Conservation (phyloP, 306 rosid species). For the Dryas alaskensis region DNA sequence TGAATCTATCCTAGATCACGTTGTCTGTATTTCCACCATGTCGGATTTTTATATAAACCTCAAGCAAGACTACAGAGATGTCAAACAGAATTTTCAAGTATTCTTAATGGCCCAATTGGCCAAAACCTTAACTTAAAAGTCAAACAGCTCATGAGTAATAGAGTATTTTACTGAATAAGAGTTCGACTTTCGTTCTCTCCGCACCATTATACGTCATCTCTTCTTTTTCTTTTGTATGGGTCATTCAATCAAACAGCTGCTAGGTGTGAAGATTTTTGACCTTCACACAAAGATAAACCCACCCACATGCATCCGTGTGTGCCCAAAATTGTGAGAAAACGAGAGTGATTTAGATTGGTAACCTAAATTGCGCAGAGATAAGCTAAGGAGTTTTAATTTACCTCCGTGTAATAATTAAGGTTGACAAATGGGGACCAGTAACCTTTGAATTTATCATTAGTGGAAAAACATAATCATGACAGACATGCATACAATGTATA, state of each 20-base stretch:
- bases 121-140: background rate
- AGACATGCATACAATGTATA: constrained; percentile 5
- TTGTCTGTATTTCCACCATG: too few relatives aligned
- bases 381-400: background rate
- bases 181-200: too few relatives aligned
- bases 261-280: background rate
- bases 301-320: background rate
- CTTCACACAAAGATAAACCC: background rate
- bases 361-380: background rate
- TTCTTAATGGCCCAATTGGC: background rate
- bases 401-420: background rate
- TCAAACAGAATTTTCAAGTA: too few relatives aligned
- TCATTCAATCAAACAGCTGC: background rate
- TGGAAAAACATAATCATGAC: constrained; percentile 4
- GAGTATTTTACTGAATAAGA: too few relatives aligned
- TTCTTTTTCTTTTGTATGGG: background rate
- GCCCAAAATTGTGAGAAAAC: background rate
- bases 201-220: too few relatives aligned
- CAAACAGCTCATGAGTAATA: background rate
- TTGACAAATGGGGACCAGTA: background rate
- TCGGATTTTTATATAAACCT: too few relatives aligned
- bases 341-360: too few relatives aligned
- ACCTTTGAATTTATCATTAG: background rate
- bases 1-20: too few relatives aligned
- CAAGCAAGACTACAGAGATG: too few relatives aligned